Evolutionary conservation across 192 early-diverging fungal genomes (phyloP), one percentile per base, ranked within the genome.

Genomic region (Phycomyces nitens): DNA sequence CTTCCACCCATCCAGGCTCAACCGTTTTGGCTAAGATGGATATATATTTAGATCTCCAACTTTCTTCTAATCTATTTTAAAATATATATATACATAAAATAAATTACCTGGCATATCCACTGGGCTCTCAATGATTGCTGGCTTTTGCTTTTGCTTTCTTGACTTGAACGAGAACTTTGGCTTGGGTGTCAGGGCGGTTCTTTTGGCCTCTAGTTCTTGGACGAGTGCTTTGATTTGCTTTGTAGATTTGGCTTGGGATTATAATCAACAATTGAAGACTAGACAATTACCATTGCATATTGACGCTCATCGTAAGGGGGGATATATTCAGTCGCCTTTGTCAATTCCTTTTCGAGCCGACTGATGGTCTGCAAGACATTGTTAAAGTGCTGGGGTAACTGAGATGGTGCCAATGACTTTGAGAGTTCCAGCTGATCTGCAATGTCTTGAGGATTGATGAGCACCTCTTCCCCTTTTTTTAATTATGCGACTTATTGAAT

Each of bases 131-230:
- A 8, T 0, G 7, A 1, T 9, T 15, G 63, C 22, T 20, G n/a
- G 55, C 11, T 21, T 44, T 43, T 27, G 64, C 21, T 10, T 57
- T 59, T 4, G 64, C 42, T 26, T 78, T 38, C 80, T 70, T 10
- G 79, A 80, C 68, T 87, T 87, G 72, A 89, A 89, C 0, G 89
- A 86, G 56, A 90, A 90, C 65, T 87, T 87, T 21, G 71, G 53
- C 42, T 84, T 87, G 4, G 85, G 85, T 3, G 75, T 69, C 18
- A 84, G 60, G 50, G 75, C 67, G 5, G 72, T 57, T 34, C 75
- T 61, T 57, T 71, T 62, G 1, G 55, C 68, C 22, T 66, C 73
- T 20, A 82, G 58, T 23, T 65, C 65, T 44, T 73, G 72, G 12
- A 56, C 75, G 59, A 84, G 68, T 24, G 67, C 62, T 53, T 76